Base-by-base conservation (phyloP, 2,329 filamentous ascomycete species). In the Thermothelomyces thermophilus region DNA sequence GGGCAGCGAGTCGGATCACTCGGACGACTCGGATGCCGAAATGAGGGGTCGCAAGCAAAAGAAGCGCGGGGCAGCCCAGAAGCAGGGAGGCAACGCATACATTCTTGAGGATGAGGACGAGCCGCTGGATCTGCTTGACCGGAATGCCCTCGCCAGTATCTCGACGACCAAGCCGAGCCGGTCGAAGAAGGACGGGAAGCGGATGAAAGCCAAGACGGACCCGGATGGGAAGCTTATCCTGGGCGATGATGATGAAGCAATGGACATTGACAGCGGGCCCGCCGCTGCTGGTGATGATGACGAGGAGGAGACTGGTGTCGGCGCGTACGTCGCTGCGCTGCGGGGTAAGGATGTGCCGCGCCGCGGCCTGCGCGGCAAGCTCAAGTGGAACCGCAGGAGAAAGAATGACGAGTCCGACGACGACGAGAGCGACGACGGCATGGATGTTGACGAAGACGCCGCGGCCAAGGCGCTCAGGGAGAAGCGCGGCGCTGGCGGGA, bases 21-120 rank as follows among this genome's bases (percentile, higher is more conserved):
- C 76, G 1, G 82, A 80, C 50, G 79, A 82, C 51, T 81, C 80
- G 9, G 81, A 84, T 57, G 79, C 77, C 58, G 80, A 83, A 68
- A 68, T 68, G 60, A 66, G 58, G 54, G 63, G 63, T 30, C 46
- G 49, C 17, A 26, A 47, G 45, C 61, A 61, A 58, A 45, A 75
- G 66, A 73, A 69, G 68, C 72, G 74, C 65, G 63, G 69, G 56
- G 66, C 28, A 10, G 49, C 73, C 69, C 75, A 80, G 62, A 82
- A 81, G 66, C 80, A 78, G 36, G 77, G n/a, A 2, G 11, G 78
- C 61, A 83, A 82, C 61, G 81, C 86, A 1, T 98, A 93, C 68
- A 97, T 98, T 60, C 80, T 95, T 53, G 91, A 97, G 71, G 87
- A 94, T 54, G 89, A 94, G 51, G 87, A 95, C 60, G 93, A 97